phyloP scores from a whole-genome alignment of 768 basidiomycete genomes.

The Cystobasidiopsis lactophilus region DNA sequence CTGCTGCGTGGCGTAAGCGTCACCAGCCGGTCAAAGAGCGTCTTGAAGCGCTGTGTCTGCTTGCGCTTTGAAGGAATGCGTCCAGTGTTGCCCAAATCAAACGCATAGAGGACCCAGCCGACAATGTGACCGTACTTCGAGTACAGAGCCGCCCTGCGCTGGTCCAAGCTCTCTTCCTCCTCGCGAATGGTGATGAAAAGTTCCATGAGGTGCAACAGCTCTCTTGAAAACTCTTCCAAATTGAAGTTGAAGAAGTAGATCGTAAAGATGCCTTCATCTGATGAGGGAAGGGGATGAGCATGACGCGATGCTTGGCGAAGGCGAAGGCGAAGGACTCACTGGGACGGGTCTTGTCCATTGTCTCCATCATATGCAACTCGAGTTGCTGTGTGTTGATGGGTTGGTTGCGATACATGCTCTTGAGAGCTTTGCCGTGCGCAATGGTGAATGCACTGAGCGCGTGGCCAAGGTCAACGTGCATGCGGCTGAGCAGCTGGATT shows the following conservation, averaged over 20 bases:
- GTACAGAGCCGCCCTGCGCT: background rate
- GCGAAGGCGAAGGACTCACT: background rate
- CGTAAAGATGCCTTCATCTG: constrained; percentile 17
- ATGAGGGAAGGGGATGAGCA: background rate
- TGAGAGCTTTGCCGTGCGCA: constrained; percentile 18
- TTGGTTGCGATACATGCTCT: constrained; percentile 17
- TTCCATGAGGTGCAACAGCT: constrained; percentile 58
- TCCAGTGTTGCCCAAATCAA: background rate
- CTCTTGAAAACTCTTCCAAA: constrained; percentile 74
- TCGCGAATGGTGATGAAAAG: constrained; percentile 58
- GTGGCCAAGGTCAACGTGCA: constrained; percentile 17
- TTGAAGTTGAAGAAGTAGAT: constrained; percentile 45
- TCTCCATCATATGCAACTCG: background rate
- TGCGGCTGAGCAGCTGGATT: constrained; percentile 6
- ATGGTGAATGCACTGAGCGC: constrained; percentile 20
- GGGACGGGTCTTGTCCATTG: constrained; percentile 1
- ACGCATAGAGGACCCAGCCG: background rate
- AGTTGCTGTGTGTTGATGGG: constrained; percentile 3
- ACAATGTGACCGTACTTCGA: background rate
- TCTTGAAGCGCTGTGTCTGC: too few relatives aligned
- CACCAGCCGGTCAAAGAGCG: too few relatives aligned
- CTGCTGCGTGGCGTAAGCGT: too few relatives aligned
- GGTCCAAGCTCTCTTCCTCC: constrained; percentile 31
- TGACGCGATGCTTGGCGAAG: background rate
- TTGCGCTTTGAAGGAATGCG: too few relatives aligned